Base-by-base conservation (phyloP, 169 alveolate genomes). In the Eimeria sp. region DNA sequence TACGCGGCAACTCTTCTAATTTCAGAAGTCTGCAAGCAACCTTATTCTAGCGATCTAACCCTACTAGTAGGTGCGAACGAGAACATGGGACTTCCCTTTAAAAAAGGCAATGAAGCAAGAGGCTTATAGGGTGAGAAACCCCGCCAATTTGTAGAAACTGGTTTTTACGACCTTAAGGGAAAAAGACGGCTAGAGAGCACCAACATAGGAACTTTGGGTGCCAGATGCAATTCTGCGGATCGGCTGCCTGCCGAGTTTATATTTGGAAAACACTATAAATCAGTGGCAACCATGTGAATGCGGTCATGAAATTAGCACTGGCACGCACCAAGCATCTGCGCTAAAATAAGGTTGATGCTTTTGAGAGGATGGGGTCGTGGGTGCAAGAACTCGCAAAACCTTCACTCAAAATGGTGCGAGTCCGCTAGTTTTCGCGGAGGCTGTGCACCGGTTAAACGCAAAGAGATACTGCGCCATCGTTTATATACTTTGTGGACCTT, bases 361-460 rank as follows among this genome's bases (percentile, higher is more conserved):
- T 73, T 5, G 4, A 40, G 4, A 16, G 57, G 14, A 70, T 34
- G 40, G 18, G 57, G 78, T 0, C 43, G 30, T 67, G 22, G 5
- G 78, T 45, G 78, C 78, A 67, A 30, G 25, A 27, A 27, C 18
- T 51, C 57, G 83, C 54, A 34, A 73, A 73, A 73, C 34, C 34
- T n/a, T 34, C n/a, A 65, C 18, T 73, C 30, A 73, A 40, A 40
- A 73, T 73, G 54, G n/a, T 73, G 18, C 47, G 75, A 34, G 57
- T 73, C 83, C 83, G 83, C 83, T 72, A 4, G 14, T 73, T 18
- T 40, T 16, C 30, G 83, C 83, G 83, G 83, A 73, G 34, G 83
- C 83, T 73, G 83, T 43, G 10, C 54, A 70, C 18, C 78, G 30
- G 78, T 27, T 16, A 0, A 40, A 30, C 83, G 83, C 57, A 73